Base-by-base conservation (phyloP, 2,329 filamentous ascomycete genomes). In the Epichloe sylvatica region DNA sequence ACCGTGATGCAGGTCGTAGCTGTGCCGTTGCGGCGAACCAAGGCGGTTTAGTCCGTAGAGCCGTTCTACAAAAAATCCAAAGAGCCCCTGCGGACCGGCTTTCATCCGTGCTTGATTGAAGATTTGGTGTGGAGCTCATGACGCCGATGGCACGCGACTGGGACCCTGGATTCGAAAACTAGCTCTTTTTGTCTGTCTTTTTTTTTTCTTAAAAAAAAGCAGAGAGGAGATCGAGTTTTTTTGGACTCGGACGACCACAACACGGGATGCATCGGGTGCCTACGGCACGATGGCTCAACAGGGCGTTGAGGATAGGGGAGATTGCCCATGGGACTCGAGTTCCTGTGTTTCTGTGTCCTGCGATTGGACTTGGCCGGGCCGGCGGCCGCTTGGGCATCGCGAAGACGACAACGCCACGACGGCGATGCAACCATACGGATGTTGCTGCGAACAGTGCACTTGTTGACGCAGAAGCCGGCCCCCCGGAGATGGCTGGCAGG, bases 271-370 rank as follows among this genome's bases (percentile, higher is more conserved):
- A 73, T 58, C 67, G 70, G 44, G 67, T 66, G 51, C 59, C 70
- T 40, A 60, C 69, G 45, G 65, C 64, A 45, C 63, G 64, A 62
- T 71, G 70, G 66, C 62, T 74, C 30, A 66, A 64, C 38, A 63
- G 64, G 51, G 68, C 69, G 13, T 55, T 74, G 45, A 66, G 65
- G n/a, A 66, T 72, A 7, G 61, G 61, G 63, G 71, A 73, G 48
- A 58, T 59, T 30, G 56, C 65, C 8, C 49, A 61, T 30, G 57
- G 60, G 2, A 51, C 66, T 30, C 67, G 72, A 42, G 59, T 76
- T 36, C 73, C 73, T 21, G 51, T 71, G 1, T 76, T 73, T 54
- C 60, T 77, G 17, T 76, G 73, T 57, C 74, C 74, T 37, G 64
- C 67, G 4, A 55, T 70, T 42, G 67, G 56, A 61, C 63, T 33